These are phyloP conservation scores for Allium sativum DNA, from an alignment of 106 monocot genomes.

Conservation along the genomic window DNA sequence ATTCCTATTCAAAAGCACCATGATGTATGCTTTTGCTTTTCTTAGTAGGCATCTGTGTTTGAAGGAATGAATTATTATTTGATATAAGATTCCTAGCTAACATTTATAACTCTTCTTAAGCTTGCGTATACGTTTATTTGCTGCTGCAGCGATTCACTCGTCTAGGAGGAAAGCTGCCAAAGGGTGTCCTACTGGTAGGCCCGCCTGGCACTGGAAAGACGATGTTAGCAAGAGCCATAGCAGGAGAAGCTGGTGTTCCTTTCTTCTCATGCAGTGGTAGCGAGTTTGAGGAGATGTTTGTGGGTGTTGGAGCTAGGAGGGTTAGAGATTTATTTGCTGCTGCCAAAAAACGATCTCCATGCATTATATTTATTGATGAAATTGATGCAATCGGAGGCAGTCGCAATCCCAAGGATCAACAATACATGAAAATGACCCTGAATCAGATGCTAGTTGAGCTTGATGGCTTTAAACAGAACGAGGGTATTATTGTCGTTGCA, in stretches of 20 bases:
- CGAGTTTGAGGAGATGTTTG: slow-evolving; percentile 99
- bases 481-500: slow-evolving; percentile 97
- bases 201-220: slow-evolving; percentile 99
- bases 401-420: slow-evolving; percentile 98
- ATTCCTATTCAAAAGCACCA: too few species aligned
- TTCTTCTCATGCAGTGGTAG: slow-evolving; percentile 99
- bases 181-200: slow-evolving; percentile 94
- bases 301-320: slow-evolving; percentile 91
- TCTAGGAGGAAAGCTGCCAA: slow-evolving; percentile 94
- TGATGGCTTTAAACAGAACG: slow-evolving; percentile 99
- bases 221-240: slow-evolving; percentile 97
- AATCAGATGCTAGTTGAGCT: slow-evolving; percentile 97
- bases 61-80: too few species aligned
- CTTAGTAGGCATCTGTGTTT: too few species aligned
- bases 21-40: too few species aligned
- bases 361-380: slow-evolving; percentile 98
- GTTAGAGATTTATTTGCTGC: slow-evolving; percentile 93
- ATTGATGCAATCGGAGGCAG: slow-evolving; percentile 99
- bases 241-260: slow-evolving; percentile 96
- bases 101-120: too few species aligned
- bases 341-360: slow-evolving; percentile 91
- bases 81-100: too few species aligned
- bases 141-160: slow-evolving; percentile 75
- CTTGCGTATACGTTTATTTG: too few species aligned
- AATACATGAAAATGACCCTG: slow-evolving; percentile 99